These are phyloP conservation scores for Candida cerambycidarum DNA, from an alignment of 805 yeast genomes.

Conservation along the genomic window DNA sequence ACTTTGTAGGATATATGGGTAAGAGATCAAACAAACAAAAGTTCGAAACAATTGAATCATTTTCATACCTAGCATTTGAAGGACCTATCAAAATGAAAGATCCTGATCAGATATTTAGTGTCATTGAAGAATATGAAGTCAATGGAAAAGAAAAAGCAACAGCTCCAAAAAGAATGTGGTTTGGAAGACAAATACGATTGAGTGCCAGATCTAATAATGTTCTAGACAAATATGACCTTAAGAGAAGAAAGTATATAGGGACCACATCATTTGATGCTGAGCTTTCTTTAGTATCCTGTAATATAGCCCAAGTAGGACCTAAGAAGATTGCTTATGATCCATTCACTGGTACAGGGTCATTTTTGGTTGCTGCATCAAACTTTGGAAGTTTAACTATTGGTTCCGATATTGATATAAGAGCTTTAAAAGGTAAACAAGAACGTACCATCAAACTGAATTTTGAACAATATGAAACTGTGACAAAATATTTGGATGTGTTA, in stretches of 20 bases:
- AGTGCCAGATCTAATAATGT: slow-evolving; percentile 64
- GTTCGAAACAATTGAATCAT: slow-evolving; percentile 66
- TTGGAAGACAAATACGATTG: slow-evolving; percentile 68
- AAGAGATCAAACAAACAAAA: slow-evolving; percentile 51
- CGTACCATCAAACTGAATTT: slow-evolving; percentile 66
- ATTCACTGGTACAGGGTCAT: slow-evolving; percentile 95
- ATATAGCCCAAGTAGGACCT: slow-evolving; percentile 70
- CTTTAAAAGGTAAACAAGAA: slow-evolving; percentile 64
- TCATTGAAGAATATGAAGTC: slow-evolving; percentile 70
- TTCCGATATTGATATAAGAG: slow-evolving; percentile 86
- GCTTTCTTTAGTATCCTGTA: slow-evolving; percentile 80
- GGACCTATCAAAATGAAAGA: slow-evolving; percentile 79
- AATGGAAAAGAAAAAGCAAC: slow-evolving; percentile 48
- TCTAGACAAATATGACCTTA: slow-evolving; percentile 77
- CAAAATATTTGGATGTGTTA: slow-evolving; percentile 66
- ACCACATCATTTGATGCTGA: slow-evolving; percentile 98
- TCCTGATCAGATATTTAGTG: slow-evolving; percentile 68
- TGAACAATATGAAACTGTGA: slow-evolving; percentile 62
- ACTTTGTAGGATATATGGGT: slow-evolving; percentile 75
- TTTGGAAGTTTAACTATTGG: slow-evolving; percentile 82
- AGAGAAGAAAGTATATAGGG: slow-evolving; percentile 83
- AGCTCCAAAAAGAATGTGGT: slow-evolving; percentile 58
- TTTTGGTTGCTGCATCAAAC: slow-evolving; percentile 81
- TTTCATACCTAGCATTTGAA: slow-evolving; percentile 64
- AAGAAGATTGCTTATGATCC: slow-evolving; percentile 85